Evolutionary conservation across 257 asterid species (phyloP), one percentile per base, ranked within the genome.

Genomic region (Nyctanthes arbortristis): DNA sequence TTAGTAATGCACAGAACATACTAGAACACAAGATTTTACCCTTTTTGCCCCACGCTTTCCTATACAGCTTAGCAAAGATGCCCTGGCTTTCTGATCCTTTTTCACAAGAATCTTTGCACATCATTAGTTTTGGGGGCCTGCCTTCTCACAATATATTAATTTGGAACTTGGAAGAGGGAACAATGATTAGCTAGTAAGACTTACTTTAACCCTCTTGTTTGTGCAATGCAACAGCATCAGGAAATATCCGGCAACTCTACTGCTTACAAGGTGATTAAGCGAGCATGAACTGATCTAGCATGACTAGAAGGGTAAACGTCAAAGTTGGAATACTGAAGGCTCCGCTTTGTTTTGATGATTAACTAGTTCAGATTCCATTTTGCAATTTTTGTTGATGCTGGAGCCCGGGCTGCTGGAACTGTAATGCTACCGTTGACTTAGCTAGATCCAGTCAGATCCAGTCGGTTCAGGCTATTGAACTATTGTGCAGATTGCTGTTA

Each of bases 181-280:
- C 4, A 54, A 34, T 35, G 33, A 22, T 55, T 75, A 57, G 20
- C 9, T 37, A 25, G 30, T 10, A 20, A 59, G 60, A 62, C 14
- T 31, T n/a, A 14, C 66, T 49, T 72, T 71, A 55, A 78, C 72
- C 66, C 63, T 24, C 40, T 0, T 61, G 29, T 56, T 56, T 74
- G 55, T 69, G 32, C 70, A 67, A 66, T 65, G 61, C 31, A 16
- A 63, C 96, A 93, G 97, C 98, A 39, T 93, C 98, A 13, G 98
- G 98, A 64, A 93, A 93, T 78, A 84, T 90, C 69, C 84, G 87
- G 66, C 97, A 93, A 78, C 96, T 90, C 36, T 90, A 90, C 82
- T 93, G 92, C 84, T 65, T 85, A 73, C 97, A 90, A 69, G 95
- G 96, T 34, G 96, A 90, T 55, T 81, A 66, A 70, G 45, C 58